phyloP scores from a whole-genome alignment of 2,329 filamentous ascomycete genomes.

The Botrytis elliptica region DNA sequence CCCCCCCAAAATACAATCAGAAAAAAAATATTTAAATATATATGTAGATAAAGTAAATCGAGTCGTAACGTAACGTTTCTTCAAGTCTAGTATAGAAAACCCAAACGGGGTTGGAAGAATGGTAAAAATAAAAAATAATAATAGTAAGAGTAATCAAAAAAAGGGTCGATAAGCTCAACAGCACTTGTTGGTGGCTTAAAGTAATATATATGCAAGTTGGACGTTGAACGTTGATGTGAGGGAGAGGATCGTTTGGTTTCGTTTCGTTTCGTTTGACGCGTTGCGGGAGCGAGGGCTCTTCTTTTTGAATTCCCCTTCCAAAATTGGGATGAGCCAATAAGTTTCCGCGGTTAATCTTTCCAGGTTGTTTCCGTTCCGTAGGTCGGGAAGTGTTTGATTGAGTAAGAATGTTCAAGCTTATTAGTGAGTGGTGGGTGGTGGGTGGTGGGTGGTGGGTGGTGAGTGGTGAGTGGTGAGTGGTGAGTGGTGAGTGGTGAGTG shows the following conservation, averaged over 20 bases:
- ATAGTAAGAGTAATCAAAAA: background rate
- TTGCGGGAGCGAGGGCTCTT: background rate
- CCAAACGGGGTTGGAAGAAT: background rate
- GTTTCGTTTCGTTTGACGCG: constrained; percentile 17
- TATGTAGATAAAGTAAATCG: background rate
- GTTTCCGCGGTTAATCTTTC: background rate
- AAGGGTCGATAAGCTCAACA: constrained; percentile 17
- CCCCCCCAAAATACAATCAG: background rate
- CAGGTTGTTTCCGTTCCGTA: background rate
- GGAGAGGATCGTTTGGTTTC: background rate
- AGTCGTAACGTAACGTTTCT: background rate
- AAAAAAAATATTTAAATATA: background rate
- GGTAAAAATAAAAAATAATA: background rate
- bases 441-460: background rate
- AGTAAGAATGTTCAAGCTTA: background rate
- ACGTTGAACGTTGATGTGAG: constrained; percentile 5
- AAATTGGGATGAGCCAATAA: background rate
- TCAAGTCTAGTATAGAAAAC: background rate
- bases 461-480: background rate
- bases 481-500: too few species aligned
- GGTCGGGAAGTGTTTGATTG: background rate
- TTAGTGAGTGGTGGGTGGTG: background rate
- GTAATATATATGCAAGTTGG: constrained; percentile 16
- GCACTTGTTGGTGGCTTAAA: constrained; percentile 21
- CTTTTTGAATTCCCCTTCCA: background rate